Conservation (phyloP, 2,329 filamentous ascomycete genomes). For the Calonectria leucothoes region DNA sequence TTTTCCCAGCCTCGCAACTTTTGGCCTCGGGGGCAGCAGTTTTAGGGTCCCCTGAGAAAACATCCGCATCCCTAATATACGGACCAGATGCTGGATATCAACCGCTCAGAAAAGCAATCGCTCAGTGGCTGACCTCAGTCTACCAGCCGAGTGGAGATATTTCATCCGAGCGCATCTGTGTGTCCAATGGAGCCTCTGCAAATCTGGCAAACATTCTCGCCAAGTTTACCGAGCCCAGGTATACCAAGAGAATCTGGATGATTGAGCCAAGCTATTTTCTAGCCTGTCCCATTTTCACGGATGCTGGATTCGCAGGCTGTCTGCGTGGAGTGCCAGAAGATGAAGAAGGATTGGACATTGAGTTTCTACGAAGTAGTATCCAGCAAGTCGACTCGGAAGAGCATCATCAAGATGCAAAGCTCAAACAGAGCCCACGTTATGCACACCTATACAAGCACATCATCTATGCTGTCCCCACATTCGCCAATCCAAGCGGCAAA, state of each 20-base stretch:
- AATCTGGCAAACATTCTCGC: constrained; percentile 24
- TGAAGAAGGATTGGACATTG: constrained; percentile 45
- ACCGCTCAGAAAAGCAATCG: constrained; percentile 27
- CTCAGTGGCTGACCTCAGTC: constrained; percentile 19
- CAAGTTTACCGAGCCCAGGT: constrained; percentile 68
- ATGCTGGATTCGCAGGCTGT: constrained; percentile 66
- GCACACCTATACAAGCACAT: constrained; percentile 73
- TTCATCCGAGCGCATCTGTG: constrained; percentile 19
- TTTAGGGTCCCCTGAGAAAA: not conserved
- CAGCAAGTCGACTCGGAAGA: not conserved
- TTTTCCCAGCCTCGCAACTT: not conserved
- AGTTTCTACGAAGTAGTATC: constrained; percentile 18
- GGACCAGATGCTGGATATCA: constrained; percentile 27
- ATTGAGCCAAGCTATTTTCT: constrained; percentile 73
- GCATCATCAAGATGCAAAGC: not conserved
- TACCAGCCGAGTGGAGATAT: not conserved
- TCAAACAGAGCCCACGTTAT: constrained; percentile 2
- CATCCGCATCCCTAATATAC: constrained; percentile 24
- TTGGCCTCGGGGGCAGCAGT: not conserved
- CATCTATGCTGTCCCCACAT: constrained; percentile 77
- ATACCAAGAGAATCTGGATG: constrained; percentile 72
- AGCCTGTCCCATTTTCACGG: constrained; percentile 71
- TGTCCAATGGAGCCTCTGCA: constrained; percentile 27
- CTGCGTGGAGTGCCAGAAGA: constrained; percentile 70
- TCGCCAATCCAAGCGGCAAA: constrained; percentile 75